Conservation (phyloP, 768 basidiomycete genomes). For the Mycena haematopus region DNA sequence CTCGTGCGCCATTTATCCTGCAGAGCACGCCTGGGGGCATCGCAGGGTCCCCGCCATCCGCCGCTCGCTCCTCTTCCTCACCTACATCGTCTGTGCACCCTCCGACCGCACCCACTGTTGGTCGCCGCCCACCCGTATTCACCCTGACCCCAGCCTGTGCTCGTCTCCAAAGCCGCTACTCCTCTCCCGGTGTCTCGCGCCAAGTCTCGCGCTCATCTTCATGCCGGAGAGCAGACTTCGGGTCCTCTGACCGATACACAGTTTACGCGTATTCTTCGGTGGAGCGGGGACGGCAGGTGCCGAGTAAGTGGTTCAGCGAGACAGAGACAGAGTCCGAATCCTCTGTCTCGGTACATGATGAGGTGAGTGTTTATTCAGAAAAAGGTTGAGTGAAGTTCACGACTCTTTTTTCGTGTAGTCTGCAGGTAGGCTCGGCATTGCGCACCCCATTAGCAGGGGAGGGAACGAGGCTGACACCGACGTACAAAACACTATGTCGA, state of each 20-base stretch:
- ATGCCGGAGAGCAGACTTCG: not conserved
- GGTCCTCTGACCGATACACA: not conserved
- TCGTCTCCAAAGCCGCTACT: conserved; percentile 6
- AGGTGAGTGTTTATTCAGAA: not conserved
- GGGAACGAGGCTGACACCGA: not conserved
- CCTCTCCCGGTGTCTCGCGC: no score
- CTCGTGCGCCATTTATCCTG: conserved; percentile 66
- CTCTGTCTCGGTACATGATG: not conserved
- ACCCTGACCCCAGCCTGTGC: conserved; percentile 13
- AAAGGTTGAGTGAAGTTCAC: no score
- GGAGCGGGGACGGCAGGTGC: not conserved
- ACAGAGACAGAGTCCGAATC: conserved; percentile 6
- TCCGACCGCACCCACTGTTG: not conserved
- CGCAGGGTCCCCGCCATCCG: not conserved
- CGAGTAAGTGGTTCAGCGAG: conserved; percentile 1
- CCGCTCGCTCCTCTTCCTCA: not conserved
- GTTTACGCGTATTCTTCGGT: not conserved
- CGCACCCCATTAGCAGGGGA: not conserved
- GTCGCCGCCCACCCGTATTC: conserved; percentile 8
- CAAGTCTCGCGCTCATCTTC: conserved; percentile 12
- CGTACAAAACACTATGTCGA: not conserved
- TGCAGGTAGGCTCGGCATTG: not conserved
- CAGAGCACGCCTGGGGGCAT: conserved; percentile 37
- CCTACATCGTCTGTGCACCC: not conserved
- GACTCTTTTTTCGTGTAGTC: not conserved